phyloP scores from a whole-genome alignment of 352 stramenopile genomes.

The Phytophthora cactorum region DNA sequence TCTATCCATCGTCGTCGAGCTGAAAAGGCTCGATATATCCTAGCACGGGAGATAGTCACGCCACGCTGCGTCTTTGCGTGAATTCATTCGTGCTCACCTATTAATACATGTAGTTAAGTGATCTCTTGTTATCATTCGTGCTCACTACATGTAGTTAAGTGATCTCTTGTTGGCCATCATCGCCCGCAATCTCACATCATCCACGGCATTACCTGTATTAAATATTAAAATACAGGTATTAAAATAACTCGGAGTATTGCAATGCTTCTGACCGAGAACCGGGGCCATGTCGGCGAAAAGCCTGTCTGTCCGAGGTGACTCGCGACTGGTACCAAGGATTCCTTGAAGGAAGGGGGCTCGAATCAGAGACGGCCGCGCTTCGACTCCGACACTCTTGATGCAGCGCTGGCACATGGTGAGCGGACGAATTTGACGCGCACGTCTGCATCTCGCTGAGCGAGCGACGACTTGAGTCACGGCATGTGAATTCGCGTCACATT shows the following conservation, averaged over 20 bases:
- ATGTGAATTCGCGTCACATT: slow-evolving; percentile 24
- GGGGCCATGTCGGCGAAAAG: slow-evolving; percentile 4
- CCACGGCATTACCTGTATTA: too few relatives aligned
- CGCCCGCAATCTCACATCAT: too few relatives aligned
- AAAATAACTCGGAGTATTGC: too few relatives aligned
- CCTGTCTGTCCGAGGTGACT: slow-evolving; percentile 13
- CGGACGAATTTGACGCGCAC: too few relatives aligned
- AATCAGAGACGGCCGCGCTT: slow-evolving; percentile 6
- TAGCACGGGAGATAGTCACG: slow-evolving; percentile 11
- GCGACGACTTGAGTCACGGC: slow-evolving; percentile 16
- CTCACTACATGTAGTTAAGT: too few relatives aligned
- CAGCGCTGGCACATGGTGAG: too few relatives aligned
- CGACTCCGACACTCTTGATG: too few relatives aligned
- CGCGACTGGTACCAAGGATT: not conserved
- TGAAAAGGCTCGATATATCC: slow-evolving; percentile 13
- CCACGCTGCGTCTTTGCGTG: slow-evolving; percentile 5
- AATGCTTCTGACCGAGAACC: too few relatives aligned
- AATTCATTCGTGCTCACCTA: slow-evolving; percentile 1
- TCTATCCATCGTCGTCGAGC: slow-evolving; percentile 12
- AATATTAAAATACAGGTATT: too few relatives aligned
- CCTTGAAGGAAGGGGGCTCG: not conserved
- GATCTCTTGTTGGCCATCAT: too few relatives aligned
- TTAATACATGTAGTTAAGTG: too few relatives aligned
- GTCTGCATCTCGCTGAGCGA: slow-evolving; percentile 5
- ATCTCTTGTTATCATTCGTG: not conserved